Base-by-base conservation (phyloP, 1,284 basidiomycete species). In the Tylopilus orsonianus region DNA sequence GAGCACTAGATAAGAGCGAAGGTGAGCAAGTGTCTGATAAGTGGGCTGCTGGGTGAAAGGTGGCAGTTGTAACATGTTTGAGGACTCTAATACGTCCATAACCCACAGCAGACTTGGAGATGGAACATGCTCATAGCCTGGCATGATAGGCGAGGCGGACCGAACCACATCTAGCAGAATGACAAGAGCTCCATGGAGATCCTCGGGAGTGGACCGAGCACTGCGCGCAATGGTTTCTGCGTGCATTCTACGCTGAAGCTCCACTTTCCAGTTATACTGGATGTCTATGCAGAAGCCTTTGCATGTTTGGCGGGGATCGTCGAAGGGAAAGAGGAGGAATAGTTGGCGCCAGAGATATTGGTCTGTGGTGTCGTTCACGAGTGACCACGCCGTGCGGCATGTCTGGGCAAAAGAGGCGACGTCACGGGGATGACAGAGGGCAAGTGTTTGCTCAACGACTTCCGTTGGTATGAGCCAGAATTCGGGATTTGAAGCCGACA, bases 331-430 rank as follows among this genome's bases (percentile, higher is more conserved):
- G 20, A 62, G 50, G 26, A 83, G 74, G 65, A 81, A 84, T 22
- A 87, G 69, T 45, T 76, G 70, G 39, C 81, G 78, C 83, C 83
- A 87, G 34, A 87, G 72, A 59, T 78, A 78, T 45, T 78, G 75
- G 64, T 83, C 79, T 19, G 69, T 53, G 32, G 70, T 52, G 26
- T 70, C 62, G 57, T 80, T 78, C 32, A 84, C 73, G 40, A 85
- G 65, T 23, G 61, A 57, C 53, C 68, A 68, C 13, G 78, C 75
- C 9, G 64, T 56, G 20, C 68, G 69, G 58, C 78, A 83, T 35
- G 79, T 78, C 58, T 71, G 70, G 8, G 81, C 70, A 61, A 85
- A 83, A 29, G 73, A 66, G 22, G 78, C 71, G 42, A 85, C 74
- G 48, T 82, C 80, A 54, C 66, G 67, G 35, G 79, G 77, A 55